These are phyloP conservation scores for Thecaphora thlaspeos DNA, from an alignment of 1,284 basidiomycete genomes.

Conservation along the genomic window DNA sequence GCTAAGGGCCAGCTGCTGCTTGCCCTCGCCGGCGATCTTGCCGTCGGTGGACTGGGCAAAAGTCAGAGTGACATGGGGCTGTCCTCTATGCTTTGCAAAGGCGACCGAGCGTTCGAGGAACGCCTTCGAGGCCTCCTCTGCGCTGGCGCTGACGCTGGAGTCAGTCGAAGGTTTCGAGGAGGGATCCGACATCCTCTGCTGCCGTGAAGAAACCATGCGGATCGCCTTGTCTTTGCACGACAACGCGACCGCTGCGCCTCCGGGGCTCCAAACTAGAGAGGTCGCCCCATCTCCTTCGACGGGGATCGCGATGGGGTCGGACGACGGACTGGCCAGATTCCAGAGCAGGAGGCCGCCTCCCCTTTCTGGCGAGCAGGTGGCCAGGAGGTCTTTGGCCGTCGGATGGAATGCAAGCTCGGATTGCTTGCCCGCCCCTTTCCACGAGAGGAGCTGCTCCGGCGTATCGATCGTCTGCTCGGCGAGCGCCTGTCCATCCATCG, in stretches of 20 bases:
- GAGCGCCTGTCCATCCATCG: not conserved
- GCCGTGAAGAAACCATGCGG: not conserved
- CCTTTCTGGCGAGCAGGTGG: not conserved
- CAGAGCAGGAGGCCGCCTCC: not conserved
- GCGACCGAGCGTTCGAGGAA: not conserved
- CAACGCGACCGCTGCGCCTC: not conserved
- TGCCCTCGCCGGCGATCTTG: slow-evolving; percentile 77
- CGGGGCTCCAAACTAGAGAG: not conserved
- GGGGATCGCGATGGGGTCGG: not conserved
- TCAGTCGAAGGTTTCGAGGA: too few species aligned
- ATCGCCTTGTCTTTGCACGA: not conserved
- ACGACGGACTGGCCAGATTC: not conserved
- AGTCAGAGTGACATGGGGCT: slow-evolving; percentile 69
- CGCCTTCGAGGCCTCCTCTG: not conserved
- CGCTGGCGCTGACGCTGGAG: too few species aligned
- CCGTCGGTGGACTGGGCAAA: slow-evolving; percentile 94
- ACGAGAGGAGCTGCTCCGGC: not conserved
- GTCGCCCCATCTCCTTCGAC: not conserved
- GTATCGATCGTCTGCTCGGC: not conserved
- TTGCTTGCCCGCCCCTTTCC: not conserved
- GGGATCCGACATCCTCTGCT: not conserved
- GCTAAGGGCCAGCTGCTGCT: slow-evolving; percentile 77
- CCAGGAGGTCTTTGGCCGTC: not conserved
- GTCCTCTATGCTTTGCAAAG: not conserved
- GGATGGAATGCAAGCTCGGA: not conserved